Base-by-base conservation (phyloP, 805 yeast genomes). In the Hanseniaspora jakobsenii region DNA sequence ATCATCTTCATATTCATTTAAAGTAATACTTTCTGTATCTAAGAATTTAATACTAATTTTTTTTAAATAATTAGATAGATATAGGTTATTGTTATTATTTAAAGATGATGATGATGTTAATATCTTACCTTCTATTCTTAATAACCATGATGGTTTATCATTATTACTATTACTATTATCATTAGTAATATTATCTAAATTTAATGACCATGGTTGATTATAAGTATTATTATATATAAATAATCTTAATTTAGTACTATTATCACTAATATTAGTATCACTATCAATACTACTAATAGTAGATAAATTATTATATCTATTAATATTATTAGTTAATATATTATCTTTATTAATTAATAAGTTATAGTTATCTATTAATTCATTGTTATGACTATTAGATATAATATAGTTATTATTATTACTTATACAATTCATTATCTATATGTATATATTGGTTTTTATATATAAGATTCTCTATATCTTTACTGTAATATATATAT, bases 131-230 rank as follows among this genome's bases (percentile, higher is more conserved):
- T 91, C 97, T 21, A 91, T 72, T 47, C 93, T 70, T 51, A 89
- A 69, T 1, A 91, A 81, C 96, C 96, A 89, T 1, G 73, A 59
- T 2, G 83, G 71, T 35, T 69, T 74, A 3, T 53, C 57, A 32
- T 35, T 3, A 35, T 22, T 16, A 35, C 39, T 26, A 42, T n/a
- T n/a, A n/a, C n/a, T n/a, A n/a, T n/a, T n/a, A n/a, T n/a, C n/a
- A n/a, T n/a, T n/a, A n/a, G n/a, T n/a, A n/a, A n/a, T n/a, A n/a
- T n/a, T n/a, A n/a, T n/a, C n/a, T n/a, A n/a, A n/a, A n/a, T n/a
- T n/a, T 21, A 56, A 50, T 58, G 81, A 89, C 97, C 97, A 91
- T 35, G 89, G 83, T 63, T 89, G 97, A 58, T 83, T 82, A 49
- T 78, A 82, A 24, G 81, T 67, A 4, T 84, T 79, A 57, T 83